phyloP scores from a whole-genome alignment of 2,329 filamentous ascomycete species.

The Aspergillus calidoustus region DNA sequence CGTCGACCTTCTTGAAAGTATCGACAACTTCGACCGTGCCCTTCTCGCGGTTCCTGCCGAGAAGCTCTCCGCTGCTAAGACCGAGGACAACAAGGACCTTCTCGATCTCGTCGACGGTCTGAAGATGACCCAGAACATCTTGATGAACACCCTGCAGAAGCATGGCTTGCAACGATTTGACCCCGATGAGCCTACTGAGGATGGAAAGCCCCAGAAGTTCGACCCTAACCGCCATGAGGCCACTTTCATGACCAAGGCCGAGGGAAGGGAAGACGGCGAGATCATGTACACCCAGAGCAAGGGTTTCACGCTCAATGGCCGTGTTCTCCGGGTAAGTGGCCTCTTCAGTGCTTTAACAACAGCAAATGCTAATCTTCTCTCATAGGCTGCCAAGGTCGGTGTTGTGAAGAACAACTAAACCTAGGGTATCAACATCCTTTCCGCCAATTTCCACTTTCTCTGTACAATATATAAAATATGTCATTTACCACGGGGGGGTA shows the following conservation, averaged over 20 bases:
- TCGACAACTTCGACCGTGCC: conserved; percentile 97
- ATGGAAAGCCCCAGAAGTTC: conserved; percentile 76
- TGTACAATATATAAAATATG: conserved; percentile 43
- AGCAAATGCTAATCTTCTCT: conserved; percentile 1
- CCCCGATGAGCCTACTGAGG: conserved; percentile 56
- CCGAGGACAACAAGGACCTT: conserved; percentile 70
- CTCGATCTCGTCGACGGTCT: conserved; percentile 82
- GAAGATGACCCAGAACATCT: conserved; percentile 90
- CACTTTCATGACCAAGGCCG: conserved; percentile 87
- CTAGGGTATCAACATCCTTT: conserved; percentile 15
- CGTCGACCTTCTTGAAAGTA: conserved; percentile 89
- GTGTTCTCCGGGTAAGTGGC: conserved; percentile 70
- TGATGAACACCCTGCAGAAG: conserved; percentile 87
- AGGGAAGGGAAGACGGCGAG: conserved; percentile 84
- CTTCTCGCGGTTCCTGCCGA: conserved; percentile 76
- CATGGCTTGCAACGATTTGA: conserved; percentile 91
- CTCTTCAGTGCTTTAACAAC: background rate
- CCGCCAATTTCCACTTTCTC: conserved; percentile 22
- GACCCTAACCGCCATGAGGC: conserved; percentile 97
- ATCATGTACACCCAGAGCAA: conserved; percentile 95
- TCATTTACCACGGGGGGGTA: conserved; percentile 32
- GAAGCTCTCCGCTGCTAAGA: conserved; percentile 64
- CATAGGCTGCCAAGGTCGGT: conserved; percentile 84
- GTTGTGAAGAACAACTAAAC: conserved; percentile 79
- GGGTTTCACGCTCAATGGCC: conserved; percentile 91